Evolutionary conservation across 805 yeast genomes (phyloP), one percentile per base, ranked within the genome.

Genomic region (Suhomyces prunicola): DNA sequence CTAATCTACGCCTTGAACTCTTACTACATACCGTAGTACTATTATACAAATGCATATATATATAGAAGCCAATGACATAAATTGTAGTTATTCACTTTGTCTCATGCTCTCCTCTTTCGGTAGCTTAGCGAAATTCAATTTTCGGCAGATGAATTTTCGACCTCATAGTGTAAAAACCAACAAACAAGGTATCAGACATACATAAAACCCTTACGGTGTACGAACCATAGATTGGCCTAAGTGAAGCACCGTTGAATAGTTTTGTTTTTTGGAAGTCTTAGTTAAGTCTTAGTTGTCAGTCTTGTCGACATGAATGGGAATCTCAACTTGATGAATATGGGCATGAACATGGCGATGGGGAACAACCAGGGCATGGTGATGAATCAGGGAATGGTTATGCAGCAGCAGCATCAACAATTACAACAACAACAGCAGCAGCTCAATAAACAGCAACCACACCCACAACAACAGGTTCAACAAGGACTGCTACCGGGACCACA

Each of bases 321-420:
- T 48, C 48, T 50, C 50, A 54, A 50, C 46, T 46, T 54, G 50
- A 50, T 49, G 50, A 52, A 48, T 42, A 55, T 58, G 53, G 54
- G 49, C 26, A 53, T 48, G 46, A 47, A 47, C 23, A 47, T 47
- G 49, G 49, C 41, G 44, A 47, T 47, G 49, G 46, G 46, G 46
- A 47, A 47, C 49, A 47, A 47, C 44, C 49, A 23, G 23, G 52
- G 52, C 7, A 50, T 47, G 54, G 46, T 46, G 35, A 42, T 51
- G 48, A 51, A 42, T 36, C 33, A 36, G 50, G 54, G 50, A 5
- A 44, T 48, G 48, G 47, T 51, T 7, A 45, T 54, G 36, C 52
- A 47, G 23, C 57, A 47, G 35, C 59, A 51, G 47, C 57, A 46
- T 10, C 56, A 52, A 26, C 59, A 55, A 33, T 52, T 46, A 46